Evolutionary conservation across 2,329 filamentous ascomycete species (phyloP).

Genomic region (Onygenales sp.): DNA sequence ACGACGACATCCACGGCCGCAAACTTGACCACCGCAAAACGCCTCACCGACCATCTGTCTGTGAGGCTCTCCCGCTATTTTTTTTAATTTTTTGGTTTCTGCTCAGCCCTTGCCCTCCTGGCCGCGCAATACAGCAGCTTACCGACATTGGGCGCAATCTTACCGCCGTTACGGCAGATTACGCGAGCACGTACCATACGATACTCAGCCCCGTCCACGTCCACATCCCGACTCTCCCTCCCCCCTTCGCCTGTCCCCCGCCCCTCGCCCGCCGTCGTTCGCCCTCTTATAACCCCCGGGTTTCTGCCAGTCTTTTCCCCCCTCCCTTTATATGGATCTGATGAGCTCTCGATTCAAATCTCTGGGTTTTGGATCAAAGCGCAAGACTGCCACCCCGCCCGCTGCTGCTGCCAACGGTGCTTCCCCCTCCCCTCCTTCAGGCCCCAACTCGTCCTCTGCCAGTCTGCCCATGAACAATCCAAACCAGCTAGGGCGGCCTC

Average conservation of each 20-base stretch:
- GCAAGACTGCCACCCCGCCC: slow-evolving; percentile 37
- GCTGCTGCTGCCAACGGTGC: slow-evolving; percentile 20
- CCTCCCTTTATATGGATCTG: slow-evolving; percentile 32
- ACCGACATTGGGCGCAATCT: background rate
- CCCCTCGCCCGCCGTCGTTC: slow-evolving; percentile 11
- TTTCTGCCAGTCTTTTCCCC: slow-evolving; percentile 2
- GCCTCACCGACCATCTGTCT: background rate
- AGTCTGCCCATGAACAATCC: slow-evolving; percentile 48
- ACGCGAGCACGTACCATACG: background rate
- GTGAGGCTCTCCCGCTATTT: background rate
- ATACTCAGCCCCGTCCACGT: background rate
- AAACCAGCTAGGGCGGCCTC: slow-evolving; percentile 50
- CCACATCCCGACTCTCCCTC: background rate
- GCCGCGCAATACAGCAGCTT: background rate
- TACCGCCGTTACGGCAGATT: background rate
- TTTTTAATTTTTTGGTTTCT: background rate
- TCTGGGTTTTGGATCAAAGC: slow-evolving; percentile 40
- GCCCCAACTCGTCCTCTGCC: slow-evolving; percentile 37
- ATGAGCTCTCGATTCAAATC: slow-evolving; percentile 44
- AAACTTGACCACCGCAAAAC: background rate
- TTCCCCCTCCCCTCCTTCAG: slow-evolving; percentile 28
- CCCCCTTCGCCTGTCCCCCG: slow-evolving; percentile 7
- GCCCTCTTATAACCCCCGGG: background rate
- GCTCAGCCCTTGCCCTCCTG: background rate
- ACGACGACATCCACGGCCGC: no score